Evolutionary conservation across 345 rosid genomes (phyloP), one percentile per base, ranked within the genome.

Genomic region (Acer saccharum): DNA sequence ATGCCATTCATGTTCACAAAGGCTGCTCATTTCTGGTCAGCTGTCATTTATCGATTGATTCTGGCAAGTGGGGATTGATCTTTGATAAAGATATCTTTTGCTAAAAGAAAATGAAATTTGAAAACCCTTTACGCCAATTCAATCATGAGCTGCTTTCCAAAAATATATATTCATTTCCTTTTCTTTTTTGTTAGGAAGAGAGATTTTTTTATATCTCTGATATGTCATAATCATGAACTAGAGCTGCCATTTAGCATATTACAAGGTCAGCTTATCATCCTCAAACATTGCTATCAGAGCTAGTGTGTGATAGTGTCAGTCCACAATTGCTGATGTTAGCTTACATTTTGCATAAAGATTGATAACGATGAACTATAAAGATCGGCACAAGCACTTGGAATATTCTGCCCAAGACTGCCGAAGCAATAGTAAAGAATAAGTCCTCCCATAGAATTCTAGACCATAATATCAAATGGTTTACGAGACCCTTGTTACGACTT

Each of bases 391-490:
- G 58, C 54, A 44, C 20, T 72, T 18, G 75, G n/a, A 73, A 61
- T 60, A 60, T 60, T 57, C 68, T 60, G 68, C 57, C 35, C 1
- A 35, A 41, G 65, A 60, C 73, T 23, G 23, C 63, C 43, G 76
- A 61, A 62, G 41, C 57, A n/a, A 41, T 12, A 73, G 67, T 41
- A 4, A 21, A 61, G 67, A 73, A 62, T 8, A 60, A 23, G 4
- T 43, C 8, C 67, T 29, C 25, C 8, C 7, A 44, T 17, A 25
- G 2, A 2, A 27, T 43, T 10, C 41, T 43, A 21, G 62, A 60
- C 17, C 23, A 52, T 52, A 46, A 73, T 41, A 43, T 43, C 41
- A 61, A 16, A 61, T 16, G 57, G 57, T 23, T 43, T 16, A 16
- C 8, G 10, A 10, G 29, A 5, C 48, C 55, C 18, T 35, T 57